Base-by-base conservation (phyloP, 805 yeast species). In the Saccharomycopsis guyanensis region DNA sequence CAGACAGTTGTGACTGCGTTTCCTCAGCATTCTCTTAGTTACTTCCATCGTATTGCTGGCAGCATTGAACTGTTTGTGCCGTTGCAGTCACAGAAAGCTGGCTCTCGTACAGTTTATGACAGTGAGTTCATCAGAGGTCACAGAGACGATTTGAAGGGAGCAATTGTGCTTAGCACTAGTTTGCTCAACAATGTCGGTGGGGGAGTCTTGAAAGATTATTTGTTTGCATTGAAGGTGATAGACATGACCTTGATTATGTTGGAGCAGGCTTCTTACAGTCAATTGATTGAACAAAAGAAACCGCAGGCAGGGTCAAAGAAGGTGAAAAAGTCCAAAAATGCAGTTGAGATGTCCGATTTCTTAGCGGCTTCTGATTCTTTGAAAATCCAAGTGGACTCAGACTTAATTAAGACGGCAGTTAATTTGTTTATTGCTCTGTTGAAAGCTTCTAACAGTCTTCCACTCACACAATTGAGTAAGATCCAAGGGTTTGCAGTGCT, bases 321-420 rank as follows among this genome's bases (percentile, higher is more conserved):
- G 60, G 58, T 12, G 40, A 66, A 66, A 54, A 66, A 66, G 53
- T 62, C 70, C 43, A 72, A 66, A 56, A 70, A 61, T 15, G 53
- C 75, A 0, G 68, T 69, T 23, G 78, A 87, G 3, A 62, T 81
- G 51, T 74, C 89, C 6, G 94, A 84, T 63, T 58, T 82, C 25
- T 66, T 82, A 40, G 78, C 88, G 0, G 85, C 82, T 59, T 69
- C 79, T 39, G 78, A 75, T 2, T 8, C 29, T 3, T 23, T 47
- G 22, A 16, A 31, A n/a, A 40, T 44, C 27, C 40, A 25, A 13
- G 22, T 33, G 8, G 24, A 25, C 7, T 18, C n/a, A 19, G 23
- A 32, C 51, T 45, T 48, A 43, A 51, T 65, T 15, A 24, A 35
- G 2, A 45, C 54, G 0, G 65, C 77, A 5, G 59, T 73, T 42